Conservation (phyloP, 345 rosid species). For the Eucalyptus marginata region DNA sequence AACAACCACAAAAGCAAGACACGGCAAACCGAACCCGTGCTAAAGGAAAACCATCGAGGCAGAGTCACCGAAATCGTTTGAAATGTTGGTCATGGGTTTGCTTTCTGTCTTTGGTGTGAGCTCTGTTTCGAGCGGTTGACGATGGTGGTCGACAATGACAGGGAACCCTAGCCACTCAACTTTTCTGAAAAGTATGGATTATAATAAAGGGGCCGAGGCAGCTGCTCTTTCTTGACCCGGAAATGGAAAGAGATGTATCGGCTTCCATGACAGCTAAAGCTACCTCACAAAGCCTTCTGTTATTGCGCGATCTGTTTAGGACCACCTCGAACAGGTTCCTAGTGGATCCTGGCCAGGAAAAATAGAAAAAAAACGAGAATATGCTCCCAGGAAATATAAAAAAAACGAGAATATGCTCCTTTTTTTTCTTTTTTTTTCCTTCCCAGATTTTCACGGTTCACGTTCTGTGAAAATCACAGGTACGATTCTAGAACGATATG, state of each 20-base stretch:
- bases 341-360: neutral
- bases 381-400: neutral
- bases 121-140: neutral
- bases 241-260: neutral
- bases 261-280: neutral
- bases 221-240: neutral
- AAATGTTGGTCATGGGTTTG: neutral
- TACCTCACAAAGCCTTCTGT: neutral
- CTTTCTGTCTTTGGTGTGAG: neutral
- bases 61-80: neutral
- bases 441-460: neutral
- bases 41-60: neutral
- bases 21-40: neutral
- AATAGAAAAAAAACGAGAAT: neutral
- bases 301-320: neutral
- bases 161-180: neutral
- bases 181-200: neutral
- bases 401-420: neutral
- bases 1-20: neutral
- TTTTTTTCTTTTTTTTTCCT: neutral
- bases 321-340: neutral
- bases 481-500: neutral
- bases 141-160: neutral
- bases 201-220: neutral
- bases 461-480: neutral